A percentile compares a stretch with the other conserved stretches of the same genome.
phyloP scores from a whole-genome alignment of 805 yeast species.

The Cyberlindnera galapagoensis region DNA sequence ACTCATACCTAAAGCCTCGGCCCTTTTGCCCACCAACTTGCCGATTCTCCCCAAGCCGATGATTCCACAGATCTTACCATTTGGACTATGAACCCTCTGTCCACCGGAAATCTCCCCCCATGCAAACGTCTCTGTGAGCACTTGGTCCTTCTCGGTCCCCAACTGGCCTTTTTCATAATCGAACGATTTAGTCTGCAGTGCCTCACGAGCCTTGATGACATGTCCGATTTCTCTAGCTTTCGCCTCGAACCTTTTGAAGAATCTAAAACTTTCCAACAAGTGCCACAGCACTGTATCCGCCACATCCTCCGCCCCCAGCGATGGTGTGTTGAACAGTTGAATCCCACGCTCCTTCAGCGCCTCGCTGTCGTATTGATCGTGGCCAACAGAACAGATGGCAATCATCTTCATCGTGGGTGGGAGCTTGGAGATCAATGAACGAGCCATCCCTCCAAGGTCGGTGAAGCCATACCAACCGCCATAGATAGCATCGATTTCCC shows the following conservation, averaged over 20 bases:
- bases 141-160: conserved; percentile 22
- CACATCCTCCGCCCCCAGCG: conserved; percentile 50
- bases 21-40: conserved; percentile 42
- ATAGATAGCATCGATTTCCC: conserved; percentile 44
- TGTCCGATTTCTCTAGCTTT: conserved; percentile 28
- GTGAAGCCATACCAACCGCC: conserved; percentile 55
- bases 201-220: conserved; percentile 35
- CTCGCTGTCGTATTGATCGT: conserved; percentile 41
- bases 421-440: conserved; percentile 35
- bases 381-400: conserved; percentile 52
- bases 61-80: conserved; percentile 45
- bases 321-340: conserved; percentile 39
- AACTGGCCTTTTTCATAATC: conserved; percentile 25
- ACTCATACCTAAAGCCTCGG: conserved; percentile 50
- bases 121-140: conserved; percentile 20
- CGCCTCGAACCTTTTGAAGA: conserved; percentile 34
- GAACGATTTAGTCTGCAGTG: conserved; percentile 27
- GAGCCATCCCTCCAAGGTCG: conserved; percentile 43
- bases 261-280: conserved; percentile 47
- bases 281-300: conserved; percentile 59
- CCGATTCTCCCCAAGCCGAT: conserved; percentile 63
- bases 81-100: conserved; percentile 34
- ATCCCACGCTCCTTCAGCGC: conserved; percentile 35
- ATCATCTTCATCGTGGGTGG: conserved; percentile 42
- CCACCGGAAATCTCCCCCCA: conserved; percentile 34